Conservation (phyloP, 805 yeast genomes). For the Kluyveromyces dobzhanskii region DNA sequence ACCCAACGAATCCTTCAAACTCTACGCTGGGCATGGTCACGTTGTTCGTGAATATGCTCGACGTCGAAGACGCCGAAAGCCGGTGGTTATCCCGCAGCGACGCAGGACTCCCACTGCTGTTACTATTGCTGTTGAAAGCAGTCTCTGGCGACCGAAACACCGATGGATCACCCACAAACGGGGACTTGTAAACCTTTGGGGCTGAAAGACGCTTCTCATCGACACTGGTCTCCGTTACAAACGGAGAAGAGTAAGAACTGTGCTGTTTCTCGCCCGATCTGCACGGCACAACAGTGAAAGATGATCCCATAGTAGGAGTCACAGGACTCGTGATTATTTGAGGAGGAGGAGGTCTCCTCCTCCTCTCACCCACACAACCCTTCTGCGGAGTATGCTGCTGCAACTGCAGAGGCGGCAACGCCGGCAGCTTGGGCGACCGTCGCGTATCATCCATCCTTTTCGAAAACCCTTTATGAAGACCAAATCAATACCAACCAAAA, state of each 20-base stretch:
- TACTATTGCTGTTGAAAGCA: not conserved
- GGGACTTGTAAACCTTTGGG: slow-evolving; percentile 8
- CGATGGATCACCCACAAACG: slow-evolving; percentile 14
- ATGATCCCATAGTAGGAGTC: not conserved
- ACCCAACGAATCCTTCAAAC: not conserved
- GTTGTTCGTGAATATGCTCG: slow-evolving; percentile 1
- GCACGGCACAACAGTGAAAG: not conserved
- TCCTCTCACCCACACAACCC: not conserved
- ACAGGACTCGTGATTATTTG: not conserved
- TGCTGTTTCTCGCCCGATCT: not conserved
- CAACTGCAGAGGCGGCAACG: slow-evolving; percentile 1
- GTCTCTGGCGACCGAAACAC: not conserved
- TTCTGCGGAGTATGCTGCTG: not conserved
- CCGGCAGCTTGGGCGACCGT: slow-evolving; percentile 2
- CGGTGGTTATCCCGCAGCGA: not conserved
- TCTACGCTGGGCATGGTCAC: not conserved
- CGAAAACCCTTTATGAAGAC: too few species aligned
- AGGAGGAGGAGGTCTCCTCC: slow-evolving; percentile 1
- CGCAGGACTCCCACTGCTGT: not conserved
- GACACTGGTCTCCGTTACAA: not conserved
- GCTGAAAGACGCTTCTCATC: not conserved
- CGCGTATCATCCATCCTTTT: not conserved
- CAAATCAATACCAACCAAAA: too few species aligned
- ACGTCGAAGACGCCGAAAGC: not conserved
- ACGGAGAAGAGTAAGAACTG: not conserved